Evolutionary conservation across 345 rosid species (phyloP).

Genomic region (Nasturtium officinale): DNA sequence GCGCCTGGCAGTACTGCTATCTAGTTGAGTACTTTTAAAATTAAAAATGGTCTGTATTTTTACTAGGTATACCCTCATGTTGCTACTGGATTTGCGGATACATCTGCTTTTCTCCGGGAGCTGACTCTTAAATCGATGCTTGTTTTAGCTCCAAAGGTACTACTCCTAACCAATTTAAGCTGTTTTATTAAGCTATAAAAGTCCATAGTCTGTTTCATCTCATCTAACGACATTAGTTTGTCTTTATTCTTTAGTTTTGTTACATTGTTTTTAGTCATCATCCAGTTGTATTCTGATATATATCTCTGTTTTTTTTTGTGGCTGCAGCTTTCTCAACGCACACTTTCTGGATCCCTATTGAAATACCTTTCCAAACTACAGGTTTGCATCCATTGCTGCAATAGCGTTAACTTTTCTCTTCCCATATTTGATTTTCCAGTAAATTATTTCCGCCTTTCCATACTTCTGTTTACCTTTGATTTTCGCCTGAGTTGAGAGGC

Average conservation of each 20-base stretch:
- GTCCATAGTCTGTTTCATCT: not conserved
- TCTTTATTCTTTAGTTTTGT: not conserved
- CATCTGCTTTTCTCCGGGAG: conserved; percentile 93
- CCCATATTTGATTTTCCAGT: conserved; percentile 13
- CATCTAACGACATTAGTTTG: not conserved
- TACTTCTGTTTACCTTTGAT: not conserved
- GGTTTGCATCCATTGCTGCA: conserved; percentile 49
- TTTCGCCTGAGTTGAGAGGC: not conserved
- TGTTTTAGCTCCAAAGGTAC: conserved; percentile 92
- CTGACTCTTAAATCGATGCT: conserved; percentile 99
- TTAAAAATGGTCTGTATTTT: conserved; percentile 27
- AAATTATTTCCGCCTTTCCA: not conserved
- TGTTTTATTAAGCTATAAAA: not conserved
- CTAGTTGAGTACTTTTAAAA: conserved; percentile 6
- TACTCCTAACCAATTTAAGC: conserved; percentile 5
- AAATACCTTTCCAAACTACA: conserved; percentile 95
- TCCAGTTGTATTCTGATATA: conserved; percentile 31
- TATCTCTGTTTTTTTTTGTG: conserved; percentile 23
- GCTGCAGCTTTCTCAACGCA: conserved; percentile 94
- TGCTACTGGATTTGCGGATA: conserved; percentile 90
- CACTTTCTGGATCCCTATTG: conserved; percentile 85
- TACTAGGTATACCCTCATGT: conserved; percentile 87
- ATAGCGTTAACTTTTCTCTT: conserved; percentile 10
- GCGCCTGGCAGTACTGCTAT: not conserved
- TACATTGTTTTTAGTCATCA: not conserved